Conservation (phyloP, 164 flowering plant species). For the Annona squamosa region DNA sequence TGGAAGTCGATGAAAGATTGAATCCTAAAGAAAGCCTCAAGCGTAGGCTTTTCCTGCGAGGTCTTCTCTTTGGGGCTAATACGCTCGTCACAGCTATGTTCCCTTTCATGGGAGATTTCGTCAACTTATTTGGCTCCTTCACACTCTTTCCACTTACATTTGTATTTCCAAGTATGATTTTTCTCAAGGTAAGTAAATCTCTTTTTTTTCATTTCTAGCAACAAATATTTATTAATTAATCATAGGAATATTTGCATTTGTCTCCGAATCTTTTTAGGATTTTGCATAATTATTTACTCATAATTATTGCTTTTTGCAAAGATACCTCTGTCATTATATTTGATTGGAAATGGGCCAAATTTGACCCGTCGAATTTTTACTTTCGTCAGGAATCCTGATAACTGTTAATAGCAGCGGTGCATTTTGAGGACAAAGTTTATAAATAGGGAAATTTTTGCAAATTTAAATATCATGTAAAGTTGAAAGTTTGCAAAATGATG, state of each 20-base stretch:
- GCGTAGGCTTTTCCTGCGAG: conserved; percentile 28
- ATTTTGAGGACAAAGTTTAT: too few relatives aligned
- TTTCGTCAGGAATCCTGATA: too few relatives aligned
- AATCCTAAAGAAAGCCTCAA: conserved; percentile 27
- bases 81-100: conserved; percentile 41
- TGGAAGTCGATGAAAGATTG: conserved; percentile 25
- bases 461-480: too few relatives aligned
- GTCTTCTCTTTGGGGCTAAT: conserved; percentile 24
- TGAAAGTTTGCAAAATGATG: too few relatives aligned
- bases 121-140: conserved; percentile 45
- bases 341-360: too few relatives aligned
- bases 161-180: conserved; percentile 55
- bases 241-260: too few relatives aligned
- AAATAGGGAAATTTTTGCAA: too few relatives aligned
- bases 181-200: conserved; percentile 30
- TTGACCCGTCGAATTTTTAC: too few relatives aligned
- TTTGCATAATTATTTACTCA: background rate
- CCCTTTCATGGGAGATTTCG: conserved; percentile 59
- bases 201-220: background rate
- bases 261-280: background rate
- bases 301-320: too few relatives aligned
- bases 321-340: too few relatives aligned
- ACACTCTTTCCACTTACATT: conserved; percentile 41
- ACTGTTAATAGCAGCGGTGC: too few relatives aligned
- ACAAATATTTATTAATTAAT: background rate